Percentiles rank a stretch among this genome's conserved stretches.
Evolutionary conservation across 495 filamentous ascomycete species (phyloP).

Genomic region (Daldinia grandis): DNA sequence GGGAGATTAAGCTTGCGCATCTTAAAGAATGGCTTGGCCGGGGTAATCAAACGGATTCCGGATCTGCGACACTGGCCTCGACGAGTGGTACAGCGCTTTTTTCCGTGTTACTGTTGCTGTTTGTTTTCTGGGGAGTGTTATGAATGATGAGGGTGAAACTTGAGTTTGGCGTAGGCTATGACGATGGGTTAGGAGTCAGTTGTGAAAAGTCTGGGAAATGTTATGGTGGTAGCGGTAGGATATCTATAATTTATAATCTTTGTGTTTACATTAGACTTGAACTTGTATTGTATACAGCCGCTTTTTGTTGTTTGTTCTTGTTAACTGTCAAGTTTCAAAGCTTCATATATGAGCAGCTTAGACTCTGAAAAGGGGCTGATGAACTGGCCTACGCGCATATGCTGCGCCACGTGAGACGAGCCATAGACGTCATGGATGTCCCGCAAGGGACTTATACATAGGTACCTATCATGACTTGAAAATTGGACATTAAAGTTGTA

Average conservation of each 20-base stretch:
- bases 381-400: background rate
- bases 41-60: slow-evolving; percentile 16
- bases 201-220: background rate
- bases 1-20: slow-evolving; percentile 29
- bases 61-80: slow-evolving; percentile 1
- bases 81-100: background rate
- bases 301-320: background rate
- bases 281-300: background rate
- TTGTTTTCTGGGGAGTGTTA: background rate
- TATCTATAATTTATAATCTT: background rate
- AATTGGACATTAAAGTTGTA: background rate
- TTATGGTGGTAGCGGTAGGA: background rate
- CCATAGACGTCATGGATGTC: slow-evolving; percentile 1
- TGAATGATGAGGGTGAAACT: background rate
- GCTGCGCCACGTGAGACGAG: background rate
- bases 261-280: background rate
- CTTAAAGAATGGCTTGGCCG: slow-evolving; percentile 33
- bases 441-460: slow-evolving; percentile 6
- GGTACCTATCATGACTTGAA: background rate
- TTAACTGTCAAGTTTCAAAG: too few relatives aligned
- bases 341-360: background rate
- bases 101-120: background rate
- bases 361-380: background rate
- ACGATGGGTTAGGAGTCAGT: background rate
- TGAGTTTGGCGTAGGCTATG: background rate